Conservation (phyloP, 2,329 filamentous ascomycete genomes). For the Orbilia quercus region DNA sequence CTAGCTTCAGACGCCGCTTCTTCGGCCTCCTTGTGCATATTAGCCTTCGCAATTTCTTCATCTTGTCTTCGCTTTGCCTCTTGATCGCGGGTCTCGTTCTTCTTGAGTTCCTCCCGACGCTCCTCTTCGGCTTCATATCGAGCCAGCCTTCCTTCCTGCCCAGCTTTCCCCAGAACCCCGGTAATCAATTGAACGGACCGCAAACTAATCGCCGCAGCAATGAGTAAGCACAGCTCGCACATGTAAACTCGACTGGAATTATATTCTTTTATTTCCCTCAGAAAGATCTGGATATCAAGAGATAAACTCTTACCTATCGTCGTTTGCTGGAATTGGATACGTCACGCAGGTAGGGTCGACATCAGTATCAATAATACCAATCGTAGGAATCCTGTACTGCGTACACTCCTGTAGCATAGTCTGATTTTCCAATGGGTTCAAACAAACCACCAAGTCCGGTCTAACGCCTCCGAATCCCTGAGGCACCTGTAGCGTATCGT, state of each 20-base stretch:
- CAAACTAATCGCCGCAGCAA: constrained; percentile 69
- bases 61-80: constrained; percentile 26
- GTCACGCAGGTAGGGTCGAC: constrained; percentile 92
- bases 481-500: constrained; percentile 37
- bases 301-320: constrained; percentile 76
- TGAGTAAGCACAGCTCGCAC: constrained; percentile 6
- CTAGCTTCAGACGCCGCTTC: constrained; percentile 47
- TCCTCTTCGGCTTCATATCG: constrained; percentile 49
- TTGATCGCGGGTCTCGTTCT: constrained; percentile 4
- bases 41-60: constrained; percentile 18
- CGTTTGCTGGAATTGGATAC: constrained; percentile 95
- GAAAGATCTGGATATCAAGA: neutral
- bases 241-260: neutral
- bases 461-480: constrained; percentile 68
- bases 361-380: constrained; percentile 94
- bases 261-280: too few species aligned
- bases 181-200: constrained; percentile 83
- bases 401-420: constrained; percentile 91
- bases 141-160: constrained; percentile 71
- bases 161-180: constrained; percentile 85
- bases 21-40: constrained; percentile 37
- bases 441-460: constrained; percentile 89
- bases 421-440: constrained; percentile 94
- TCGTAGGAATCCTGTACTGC: constrained; percentile 86
- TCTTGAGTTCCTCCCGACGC: constrained; percentile 34